A percentile compares a stretch with the other conserved stretches of the same genome.
Evolutionary conservation across 2,329 filamentous ascomycete genomes (phyloP).

Genomic region (Verticillium longisporum): DNA sequence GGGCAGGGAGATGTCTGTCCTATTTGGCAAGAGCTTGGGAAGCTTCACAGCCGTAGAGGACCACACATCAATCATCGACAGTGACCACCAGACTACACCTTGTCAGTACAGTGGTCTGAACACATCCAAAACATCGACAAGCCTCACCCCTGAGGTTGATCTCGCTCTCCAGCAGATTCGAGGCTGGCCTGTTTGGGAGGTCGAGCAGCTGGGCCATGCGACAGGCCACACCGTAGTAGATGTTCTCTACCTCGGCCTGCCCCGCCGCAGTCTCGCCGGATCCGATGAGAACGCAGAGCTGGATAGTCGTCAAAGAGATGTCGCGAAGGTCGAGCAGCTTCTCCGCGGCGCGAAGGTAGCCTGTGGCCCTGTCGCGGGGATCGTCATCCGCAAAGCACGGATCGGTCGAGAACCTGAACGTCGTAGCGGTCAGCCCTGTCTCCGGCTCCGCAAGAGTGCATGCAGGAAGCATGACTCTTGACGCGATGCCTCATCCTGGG

Average conservation of each 20-base stretch:
- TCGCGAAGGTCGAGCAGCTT: constrained; percentile 23
- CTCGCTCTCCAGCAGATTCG: constrained; percentile 22
- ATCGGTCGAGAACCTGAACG: constrained; percentile 16
- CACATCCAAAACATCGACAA: not conserved
- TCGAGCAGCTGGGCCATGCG: constrained; percentile 26
- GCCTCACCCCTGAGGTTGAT: constrained; percentile 21
- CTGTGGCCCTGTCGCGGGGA: constrained; percentile 15
- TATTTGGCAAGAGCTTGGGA: constrained; percentile 13
- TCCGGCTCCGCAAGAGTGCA: not conserved
- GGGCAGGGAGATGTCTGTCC: constrained; percentile 21
- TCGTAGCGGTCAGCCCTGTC: not conserved
- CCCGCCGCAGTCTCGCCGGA: constrained; percentile 24
- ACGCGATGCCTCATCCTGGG: not conserved
- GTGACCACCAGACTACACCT: constrained; percentile 13
- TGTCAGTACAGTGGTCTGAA: not conserved
- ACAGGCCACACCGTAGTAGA: constrained; percentile 29
- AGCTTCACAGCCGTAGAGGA: constrained; percentile 16
- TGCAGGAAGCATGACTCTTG: not conserved
- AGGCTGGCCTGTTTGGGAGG: constrained; percentile 20
- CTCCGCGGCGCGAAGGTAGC: constrained; percentile 14
- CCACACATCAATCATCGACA: constrained; percentile 16
- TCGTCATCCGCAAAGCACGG: constrained; percentile 10
- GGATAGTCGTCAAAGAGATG: constrained; percentile 27
- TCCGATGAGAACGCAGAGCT: constrained; percentile 30
- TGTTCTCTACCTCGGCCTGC: constrained; percentile 25